Conservation (phyloP, 2,329 filamentous ascomycete genomes). For the Penicillium sp. region DNA sequence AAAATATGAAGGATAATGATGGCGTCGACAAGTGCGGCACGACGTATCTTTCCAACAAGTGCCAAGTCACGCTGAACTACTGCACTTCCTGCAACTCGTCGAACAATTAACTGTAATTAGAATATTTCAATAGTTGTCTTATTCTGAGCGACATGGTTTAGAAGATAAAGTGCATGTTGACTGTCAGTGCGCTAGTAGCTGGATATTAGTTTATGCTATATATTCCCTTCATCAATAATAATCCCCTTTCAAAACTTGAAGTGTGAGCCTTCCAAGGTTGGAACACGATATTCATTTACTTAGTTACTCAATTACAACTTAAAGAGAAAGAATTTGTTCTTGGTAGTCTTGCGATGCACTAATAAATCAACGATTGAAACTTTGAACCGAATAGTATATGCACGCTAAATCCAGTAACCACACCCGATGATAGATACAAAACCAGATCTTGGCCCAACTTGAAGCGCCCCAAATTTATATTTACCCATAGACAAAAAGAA, state of each 20-base stretch:
- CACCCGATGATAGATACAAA: background rate
- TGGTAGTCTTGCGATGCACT: background rate
- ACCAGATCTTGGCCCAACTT: background rate
- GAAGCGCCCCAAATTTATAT: constrained; percentile 9
- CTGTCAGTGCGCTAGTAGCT: too few relatives aligned
- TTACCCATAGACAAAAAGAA: background rate
- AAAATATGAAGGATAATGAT: constrained; percentile 4
- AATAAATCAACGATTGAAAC: background rate
- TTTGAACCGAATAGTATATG: background rate
- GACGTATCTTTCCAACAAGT: background rate
- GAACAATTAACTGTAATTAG: too few relatives aligned
- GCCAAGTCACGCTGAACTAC: background rate
- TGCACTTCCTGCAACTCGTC: too few relatives aligned
- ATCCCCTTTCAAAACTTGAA: too few relatives aligned
- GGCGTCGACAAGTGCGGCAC: background rate
- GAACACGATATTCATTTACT: too few relatives aligned
- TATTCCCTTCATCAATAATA: too few relatives aligned
- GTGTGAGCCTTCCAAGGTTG: too few relatives aligned
- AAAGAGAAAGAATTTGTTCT: background rate
- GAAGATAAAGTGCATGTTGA: too few relatives aligned
- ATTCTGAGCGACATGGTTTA: too few relatives aligned
- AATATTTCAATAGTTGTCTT: too few relatives aligned
- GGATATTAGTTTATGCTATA: too few relatives aligned
- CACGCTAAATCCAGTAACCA: constrained; percentile 6
- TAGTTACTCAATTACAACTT: background rate